Conservation (phyloP, 2,329 filamentous ascomycete species). For the Scleromitrula shiraiana region DNA sequence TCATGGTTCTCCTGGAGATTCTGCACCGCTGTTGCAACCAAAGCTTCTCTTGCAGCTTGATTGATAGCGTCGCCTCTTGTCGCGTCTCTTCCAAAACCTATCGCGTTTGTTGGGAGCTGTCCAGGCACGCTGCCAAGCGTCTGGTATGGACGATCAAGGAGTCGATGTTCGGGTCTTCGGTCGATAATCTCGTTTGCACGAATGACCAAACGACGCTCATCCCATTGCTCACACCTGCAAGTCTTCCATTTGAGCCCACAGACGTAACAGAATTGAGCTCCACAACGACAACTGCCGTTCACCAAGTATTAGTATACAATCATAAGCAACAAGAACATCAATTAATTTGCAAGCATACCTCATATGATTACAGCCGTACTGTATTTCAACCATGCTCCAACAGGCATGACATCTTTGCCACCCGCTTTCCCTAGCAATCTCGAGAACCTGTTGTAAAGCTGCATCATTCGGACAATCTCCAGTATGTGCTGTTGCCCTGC, state of each 20-base stretch:
- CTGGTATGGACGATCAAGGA: neutral
- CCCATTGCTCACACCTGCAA: constrained; percentile 34
- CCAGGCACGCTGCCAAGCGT: neutral
- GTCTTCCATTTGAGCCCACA: constrained; percentile 38
- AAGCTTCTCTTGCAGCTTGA: constrained; percentile 29
- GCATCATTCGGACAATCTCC: constrained; percentile 42
- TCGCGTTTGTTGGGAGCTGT: neutral
- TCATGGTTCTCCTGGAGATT: constrained; percentile 33
- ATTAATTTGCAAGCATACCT: constrained; percentile 34
- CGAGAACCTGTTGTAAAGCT: constrained; percentile 33
- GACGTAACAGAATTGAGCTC: constrained; percentile 41
- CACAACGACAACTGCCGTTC: constrained; percentile 37
- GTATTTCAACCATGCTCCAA: constrained; percentile 39
- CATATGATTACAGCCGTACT: constrained; percentile 48
- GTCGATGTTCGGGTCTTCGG: constrained; percentile 8
- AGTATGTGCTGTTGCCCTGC: constrained; percentile 40
- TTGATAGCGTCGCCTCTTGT: neutral
- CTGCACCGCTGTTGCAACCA: constrained; percentile 16
- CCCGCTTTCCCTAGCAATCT: constrained; percentile 33
- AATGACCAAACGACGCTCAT: constrained; percentile 29
- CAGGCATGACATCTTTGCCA: constrained; percentile 47
- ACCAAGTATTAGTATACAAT: constrained; percentile 4
- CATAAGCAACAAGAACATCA: neutral
- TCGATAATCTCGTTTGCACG: constrained; percentile 30
- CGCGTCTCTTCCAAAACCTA: neutral